Evolutionary conservation across 768 basidiomycete genomes (phyloP).

Genomic region (Collybia mongolica): DNA sequence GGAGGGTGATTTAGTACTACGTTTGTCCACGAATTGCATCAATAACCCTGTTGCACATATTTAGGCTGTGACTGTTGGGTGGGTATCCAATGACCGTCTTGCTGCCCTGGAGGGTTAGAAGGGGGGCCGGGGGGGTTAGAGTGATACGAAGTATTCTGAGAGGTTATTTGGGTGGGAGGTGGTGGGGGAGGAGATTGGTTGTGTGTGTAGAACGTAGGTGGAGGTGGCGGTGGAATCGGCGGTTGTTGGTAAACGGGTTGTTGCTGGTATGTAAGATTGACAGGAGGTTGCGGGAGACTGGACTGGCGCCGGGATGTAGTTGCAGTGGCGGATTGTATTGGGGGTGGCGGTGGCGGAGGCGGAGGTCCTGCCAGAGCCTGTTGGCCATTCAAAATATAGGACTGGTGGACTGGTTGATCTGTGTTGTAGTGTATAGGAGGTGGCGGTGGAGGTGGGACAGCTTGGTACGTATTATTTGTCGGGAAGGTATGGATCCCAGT

Average conservation of each 20-base stretch:
- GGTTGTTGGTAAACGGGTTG: conserved; percentile 26
- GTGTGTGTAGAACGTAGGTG: conserved; percentile 20
- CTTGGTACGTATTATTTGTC: conserved; percentile 24
- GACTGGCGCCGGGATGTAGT: conserved; percentile 37
- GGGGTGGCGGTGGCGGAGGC: conserved; percentile 29
- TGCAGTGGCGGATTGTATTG: conserved; percentile 31
- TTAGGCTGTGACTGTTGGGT: conserved; percentile 18
- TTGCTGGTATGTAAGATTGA: conserved; percentile 34
- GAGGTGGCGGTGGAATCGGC: conserved; percentile 36
- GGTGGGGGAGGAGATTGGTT: conserved; percentile 30
- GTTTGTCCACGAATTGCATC: too few relatives aligned
- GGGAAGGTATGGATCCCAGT: conserved; percentile 21
- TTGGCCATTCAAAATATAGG: conserved; percentile 12
- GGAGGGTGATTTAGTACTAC: neutral
- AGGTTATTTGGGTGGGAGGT: conserved; percentile 25
- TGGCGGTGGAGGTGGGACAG: conserved; percentile 35
- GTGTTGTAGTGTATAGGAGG: conserved; percentile 22
- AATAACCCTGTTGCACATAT: conserved; percentile 28
- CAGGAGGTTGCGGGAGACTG: conserved; percentile 51
- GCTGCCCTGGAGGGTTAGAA: conserved; percentile 36
- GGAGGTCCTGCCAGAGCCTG: conserved; percentile 19
- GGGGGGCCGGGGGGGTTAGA: conserved; percentile 37
- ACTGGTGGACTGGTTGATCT: conserved; percentile 15
- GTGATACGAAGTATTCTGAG: conserved; percentile 24
- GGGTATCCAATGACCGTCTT: conserved; percentile 35